phyloP scores from a whole-genome alignment of 2,329 filamentous ascomycete species.

The Diaporthe ilicicola region DNA sequence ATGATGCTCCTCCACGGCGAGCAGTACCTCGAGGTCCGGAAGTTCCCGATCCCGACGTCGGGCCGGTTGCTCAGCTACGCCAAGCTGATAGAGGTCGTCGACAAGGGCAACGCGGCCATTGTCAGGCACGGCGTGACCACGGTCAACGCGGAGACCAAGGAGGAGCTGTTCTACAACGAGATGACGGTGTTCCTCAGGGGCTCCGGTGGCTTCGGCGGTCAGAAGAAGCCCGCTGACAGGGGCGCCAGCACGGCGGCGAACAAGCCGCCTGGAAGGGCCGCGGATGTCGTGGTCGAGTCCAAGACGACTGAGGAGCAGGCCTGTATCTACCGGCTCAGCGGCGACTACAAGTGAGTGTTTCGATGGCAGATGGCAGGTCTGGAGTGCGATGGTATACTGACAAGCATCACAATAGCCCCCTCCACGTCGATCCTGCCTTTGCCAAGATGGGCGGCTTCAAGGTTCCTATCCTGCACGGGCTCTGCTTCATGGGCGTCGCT shows the following conservation, averaged over 20 bases:
- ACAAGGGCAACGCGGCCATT: conserved; percentile 92
- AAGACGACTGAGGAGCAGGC: conserved; percentile 91
- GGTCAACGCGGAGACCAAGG: conserved; percentile 82
- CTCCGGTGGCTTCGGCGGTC: conserved; percentile 88
- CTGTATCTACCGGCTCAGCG: conserved; percentile 89
- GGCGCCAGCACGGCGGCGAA: conserved; percentile 84
- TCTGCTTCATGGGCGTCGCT: conserved; percentile 92
- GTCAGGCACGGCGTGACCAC: conserved; percentile 84
- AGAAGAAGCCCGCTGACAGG: conserved; percentile 78
- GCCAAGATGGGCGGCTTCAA: conserved; percentile 96
- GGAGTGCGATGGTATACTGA: not conserved
- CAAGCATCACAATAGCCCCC: conserved; percentile 61
- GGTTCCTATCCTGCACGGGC: conserved; percentile 92
- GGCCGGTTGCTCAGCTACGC: conserved; percentile 79
- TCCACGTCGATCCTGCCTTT: conserved; percentile 95
- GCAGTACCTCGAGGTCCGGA: conserved; percentile 94
- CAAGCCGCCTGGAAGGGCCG: conserved; percentile 76
- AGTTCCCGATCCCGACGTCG: conserved; percentile 89
- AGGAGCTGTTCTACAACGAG: conserved; percentile 97
- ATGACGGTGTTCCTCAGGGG: conserved; percentile 91
- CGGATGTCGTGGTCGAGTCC: conserved; percentile 86
- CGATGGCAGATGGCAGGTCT: not conserved
- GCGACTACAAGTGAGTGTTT: conserved; percentile 79
- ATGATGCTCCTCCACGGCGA: conserved; percentile 99
- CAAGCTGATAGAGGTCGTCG: conserved; percentile 90